Evolutionary conservation across 1,284 basidiomycete species (phyloP), one percentile per base, ranked within the genome.

Genomic region (Trichosporon sp.): DNA sequence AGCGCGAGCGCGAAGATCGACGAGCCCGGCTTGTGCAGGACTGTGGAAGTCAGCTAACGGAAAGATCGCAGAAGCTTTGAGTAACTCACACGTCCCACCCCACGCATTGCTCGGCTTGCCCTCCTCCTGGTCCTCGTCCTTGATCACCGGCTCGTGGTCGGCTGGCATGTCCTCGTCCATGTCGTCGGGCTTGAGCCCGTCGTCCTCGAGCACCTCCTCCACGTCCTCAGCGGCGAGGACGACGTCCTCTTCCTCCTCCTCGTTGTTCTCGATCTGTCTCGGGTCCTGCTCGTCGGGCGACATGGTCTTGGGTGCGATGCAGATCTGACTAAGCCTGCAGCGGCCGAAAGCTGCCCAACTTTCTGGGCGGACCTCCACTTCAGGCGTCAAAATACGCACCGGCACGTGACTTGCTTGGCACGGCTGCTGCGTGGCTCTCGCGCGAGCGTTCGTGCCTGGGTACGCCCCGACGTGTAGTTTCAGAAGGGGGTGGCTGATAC

Each of bases 1-100:
- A 90, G 87, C 11, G 92, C 85, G 44, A 99, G 86, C 62, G 90
- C 85, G 80, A 98, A 99, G 62, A 98, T 91, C 6, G 96, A 93
- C 53, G 76, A 75, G 62, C 75, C 80, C 63, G 74, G 74, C 42
- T 68, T 75, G 71, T 80, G 83, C 56, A 78, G 78, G 69, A 81
- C 85, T 83, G 75, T 72, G 3, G n/a, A n/a, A n/a, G 62, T 71
- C 23, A 69, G 67, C 47, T 18, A 29, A 29, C 31, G 18, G 4
- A 27, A 2, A 58, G 23, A 6, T 15, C 15, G 3, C 4, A n/a
- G 3, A 25, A 4, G 15, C 23, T 2, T 62, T 29, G 32, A 21
- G 7, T n/a, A 27, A 71, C 74, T 65, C 31, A 78, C 76, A 72
- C 1, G 76, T 73, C 34, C 74, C 75, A 4, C 69, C 71, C 5